phyloP scores from a whole-genome alignment of 2,329 filamentous ascomycete species.

The Penicillium crustosum region DNA sequence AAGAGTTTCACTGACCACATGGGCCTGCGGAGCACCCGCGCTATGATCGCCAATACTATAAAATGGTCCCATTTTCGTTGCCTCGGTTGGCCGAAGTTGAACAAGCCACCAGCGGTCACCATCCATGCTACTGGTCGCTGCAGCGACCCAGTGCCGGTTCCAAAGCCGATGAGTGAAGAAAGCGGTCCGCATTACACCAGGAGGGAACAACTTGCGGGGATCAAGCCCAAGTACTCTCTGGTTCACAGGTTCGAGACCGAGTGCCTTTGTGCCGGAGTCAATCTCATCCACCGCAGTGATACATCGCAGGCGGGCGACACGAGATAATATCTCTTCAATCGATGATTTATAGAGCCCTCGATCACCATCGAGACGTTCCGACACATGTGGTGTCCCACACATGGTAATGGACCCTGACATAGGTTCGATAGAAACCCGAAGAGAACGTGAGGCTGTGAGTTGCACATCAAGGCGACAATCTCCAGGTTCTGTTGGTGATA shows the following conservation, averaged over 20 bases:
- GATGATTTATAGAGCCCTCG: conserved; percentile 58
- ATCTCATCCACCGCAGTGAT: conserved; percentile 43
- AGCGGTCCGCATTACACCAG: conserved; percentile 62
- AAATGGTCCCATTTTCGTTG: conserved; percentile 10
- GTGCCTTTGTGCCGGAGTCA: conserved; percentile 35
- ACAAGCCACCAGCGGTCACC: conserved; percentile 80
- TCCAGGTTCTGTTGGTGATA: conserved; percentile 62
- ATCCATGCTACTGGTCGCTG: conserved; percentile 66
- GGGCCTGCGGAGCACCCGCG: conserved; percentile 26
- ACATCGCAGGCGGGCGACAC: conserved; percentile 41
- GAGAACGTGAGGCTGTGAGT: conserved; percentile 61
- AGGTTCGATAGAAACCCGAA: conserved; percentile 69
- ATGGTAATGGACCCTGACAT: conserved; percentile 75
- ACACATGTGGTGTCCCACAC: conserved; percentile 61
- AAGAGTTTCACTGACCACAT: conserved; percentile 32
- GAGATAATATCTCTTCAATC: conserved; percentile 41
- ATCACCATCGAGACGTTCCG: conserved; percentile 60
- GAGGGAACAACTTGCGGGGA: conserved; percentile 61
- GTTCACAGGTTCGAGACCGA: conserved; percentile 42
- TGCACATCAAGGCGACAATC: conserved; percentile 69
- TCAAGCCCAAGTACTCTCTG: conserved; percentile 40
- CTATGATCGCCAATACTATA: conserved; percentile 13
- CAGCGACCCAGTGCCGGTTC: conserved; percentile 71
- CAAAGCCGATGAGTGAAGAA: conserved; percentile 58
- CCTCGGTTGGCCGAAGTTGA: conserved; percentile 28